Conservation (phyloP, 306 rosid species). For the Trichosanthes truncata region DNA sequence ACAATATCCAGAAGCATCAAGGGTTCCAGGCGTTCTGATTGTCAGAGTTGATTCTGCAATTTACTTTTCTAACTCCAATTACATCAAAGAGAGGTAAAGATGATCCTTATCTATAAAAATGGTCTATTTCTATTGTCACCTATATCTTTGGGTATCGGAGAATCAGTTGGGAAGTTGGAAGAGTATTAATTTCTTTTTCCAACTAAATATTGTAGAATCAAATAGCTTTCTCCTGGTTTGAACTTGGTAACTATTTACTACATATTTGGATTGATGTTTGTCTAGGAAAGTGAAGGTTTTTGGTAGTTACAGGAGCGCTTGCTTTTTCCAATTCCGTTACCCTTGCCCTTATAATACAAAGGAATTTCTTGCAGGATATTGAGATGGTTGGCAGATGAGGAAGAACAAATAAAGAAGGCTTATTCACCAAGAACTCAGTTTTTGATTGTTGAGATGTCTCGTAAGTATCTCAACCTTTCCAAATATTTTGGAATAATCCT, state of each 20-base stretch:
- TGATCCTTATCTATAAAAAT: conserved; percentile 9
- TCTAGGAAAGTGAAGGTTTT: neutral
- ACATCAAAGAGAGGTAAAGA: conserved; percentile 76
- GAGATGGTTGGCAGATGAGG: conserved; percentile 84
- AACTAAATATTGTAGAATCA: neutral
- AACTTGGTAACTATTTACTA: neutral
- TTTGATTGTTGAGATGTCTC: conserved; percentile 90
- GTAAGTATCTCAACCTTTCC: conserved; percentile 28
- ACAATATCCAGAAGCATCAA: conserved; percentile 83
- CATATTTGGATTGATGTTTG: neutral
- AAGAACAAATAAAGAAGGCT: conserved; percentile 38
- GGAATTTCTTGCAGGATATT: conserved; percentile 45
- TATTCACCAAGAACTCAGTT: conserved; percentile 47
- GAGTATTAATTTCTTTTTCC: neutral
- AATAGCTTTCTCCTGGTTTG: neutral
- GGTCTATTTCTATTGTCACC: neutral
- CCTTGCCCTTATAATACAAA: neutral
- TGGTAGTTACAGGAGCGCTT: neutral
- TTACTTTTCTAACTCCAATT: conserved; percentile 90
- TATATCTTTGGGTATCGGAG: neutral
- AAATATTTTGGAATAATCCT: neutral
- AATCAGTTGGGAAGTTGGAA: neutral
- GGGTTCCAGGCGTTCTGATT: conserved; percentile 65
- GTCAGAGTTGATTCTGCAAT: conserved; percentile 91
- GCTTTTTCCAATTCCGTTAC: neutral